phyloP scores from a whole-genome alignment of 2,329 filamentous ascomycete genomes.

The Teratosphaeria zuluensis region DNA sequence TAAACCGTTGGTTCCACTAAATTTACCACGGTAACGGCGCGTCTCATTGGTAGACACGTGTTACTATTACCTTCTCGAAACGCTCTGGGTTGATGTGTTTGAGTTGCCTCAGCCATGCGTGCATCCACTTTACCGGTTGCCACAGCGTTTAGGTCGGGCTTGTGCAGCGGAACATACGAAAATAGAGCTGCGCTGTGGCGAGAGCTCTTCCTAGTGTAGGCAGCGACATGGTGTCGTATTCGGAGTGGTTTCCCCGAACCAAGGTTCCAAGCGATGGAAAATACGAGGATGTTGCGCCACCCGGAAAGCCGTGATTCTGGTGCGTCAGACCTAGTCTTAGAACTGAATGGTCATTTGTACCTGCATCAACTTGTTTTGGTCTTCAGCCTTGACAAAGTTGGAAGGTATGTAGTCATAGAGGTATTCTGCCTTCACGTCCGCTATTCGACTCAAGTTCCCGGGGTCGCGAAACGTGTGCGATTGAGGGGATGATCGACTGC shows the following conservation, averaged over 20 bases:
- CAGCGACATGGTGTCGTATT: not conserved
- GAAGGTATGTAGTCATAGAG: too few species aligned
- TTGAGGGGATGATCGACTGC: too few species aligned
- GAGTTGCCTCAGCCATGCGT: not conserved
- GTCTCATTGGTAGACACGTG: not conserved
- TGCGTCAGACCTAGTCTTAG: not conserved
- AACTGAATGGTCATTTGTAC: too few species aligned
- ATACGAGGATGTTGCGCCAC: not conserved
- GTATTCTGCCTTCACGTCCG: too few species aligned
- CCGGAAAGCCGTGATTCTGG: not conserved
- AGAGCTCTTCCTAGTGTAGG: not conserved
- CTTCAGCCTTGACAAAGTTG: too few species aligned
- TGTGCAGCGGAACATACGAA: not conserved
- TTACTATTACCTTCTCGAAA: not conserved
- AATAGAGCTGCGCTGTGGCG: not conserved
- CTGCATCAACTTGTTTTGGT: too few species aligned
- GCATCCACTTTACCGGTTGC: not conserved
- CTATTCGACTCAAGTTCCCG: too few species aligned
- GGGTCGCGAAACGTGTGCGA: too few species aligned
- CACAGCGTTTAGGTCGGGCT: not conserved
- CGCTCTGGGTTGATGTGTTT: too few species aligned
- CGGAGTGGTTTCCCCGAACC: too few species aligned
- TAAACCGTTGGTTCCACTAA: not conserved
- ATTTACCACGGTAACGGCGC: not conserved
- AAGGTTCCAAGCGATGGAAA: not conserved